Base-by-base conservation (phyloP, 257 asterid species). In the Nicotiana noctiflora region DNA sequence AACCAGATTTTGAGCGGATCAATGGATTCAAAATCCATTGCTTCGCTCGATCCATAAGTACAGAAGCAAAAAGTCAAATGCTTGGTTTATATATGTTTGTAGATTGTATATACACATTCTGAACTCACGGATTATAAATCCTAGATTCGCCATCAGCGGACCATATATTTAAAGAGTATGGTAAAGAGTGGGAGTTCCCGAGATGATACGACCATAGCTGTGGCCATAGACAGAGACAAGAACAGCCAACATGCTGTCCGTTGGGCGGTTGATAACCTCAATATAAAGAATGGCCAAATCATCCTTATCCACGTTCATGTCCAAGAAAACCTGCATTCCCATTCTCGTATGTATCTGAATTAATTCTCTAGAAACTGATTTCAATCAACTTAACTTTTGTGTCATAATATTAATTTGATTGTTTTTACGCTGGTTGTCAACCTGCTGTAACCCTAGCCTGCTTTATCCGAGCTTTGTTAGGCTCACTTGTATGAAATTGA, bases 241-340 rank as follows among this genome's bases (percentile, higher is more conserved):
- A 95, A 91, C 84, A 93, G 99, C 91, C 96, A 90, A 77, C 44
- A 80, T 53, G 96, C 98, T 12, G 97, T 95, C 12, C 92, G 87
- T 88, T 95, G 98, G 99, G 96, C 93, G n/a, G 66, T 93, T 61
- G 96, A 91, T 25, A 92, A 91, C 81, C 66, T 90, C 6, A 67
- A 80, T 82, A 49, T 87, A 77, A 90, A 80, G 82, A 85, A 86
- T 60, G 85, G 87, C 12, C 81, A 65, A 53, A 62, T 92, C 84
- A 67, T 87, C 85, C 94, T 93, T 82, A 82, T 91, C 15, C 98
- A 95, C 70, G 97, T 95, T 77, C 85, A 56, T 31, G 77, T 84
- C 82, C 87, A 85, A 21, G 84, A 78, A 18, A 82, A 74, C 61
- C 15, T 9, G 44, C 84, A 84, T 53, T 27, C 89, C 46, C 84